These are phyloP conservation scores for Lodderomyces metapsilosis DNA, from an alignment of 1,139 yeast species.

Conservation along the genomic window DNA sequence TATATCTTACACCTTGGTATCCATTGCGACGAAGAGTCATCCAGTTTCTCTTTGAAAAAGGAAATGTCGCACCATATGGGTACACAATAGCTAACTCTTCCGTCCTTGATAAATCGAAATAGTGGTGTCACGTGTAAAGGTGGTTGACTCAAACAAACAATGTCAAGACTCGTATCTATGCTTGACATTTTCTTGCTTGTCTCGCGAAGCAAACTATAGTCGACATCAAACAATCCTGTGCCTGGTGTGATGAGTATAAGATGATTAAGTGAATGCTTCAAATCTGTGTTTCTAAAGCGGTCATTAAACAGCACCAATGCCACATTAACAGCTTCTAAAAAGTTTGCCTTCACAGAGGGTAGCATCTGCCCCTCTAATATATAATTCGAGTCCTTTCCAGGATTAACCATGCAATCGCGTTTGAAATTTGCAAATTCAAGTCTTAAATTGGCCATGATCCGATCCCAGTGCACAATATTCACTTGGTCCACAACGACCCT, in stretches of 20 bases:
- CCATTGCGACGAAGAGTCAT: slow-evolving; percentile 63
- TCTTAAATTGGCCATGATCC: slow-evolving; percentile 84
- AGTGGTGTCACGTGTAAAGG: slow-evolving; percentile 92
- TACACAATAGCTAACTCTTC: slow-evolving; percentile 67
- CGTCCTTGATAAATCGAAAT: slow-evolving; percentile 60
- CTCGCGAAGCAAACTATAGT: slow-evolving; percentile 68
- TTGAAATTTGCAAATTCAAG: slow-evolving; percentile 83
- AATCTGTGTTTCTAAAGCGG: slow-evolving; percentile 80
- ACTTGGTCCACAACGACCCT: slow-evolving; percentile 96
- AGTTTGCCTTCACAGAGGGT: slow-evolving; percentile 87
- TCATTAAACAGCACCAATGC: slow-evolving; percentile 79
- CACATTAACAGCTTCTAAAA: slow-evolving; percentile 82
- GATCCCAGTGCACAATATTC: slow-evolving; percentile 82
- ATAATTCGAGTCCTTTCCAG: slow-evolving; percentile 34
- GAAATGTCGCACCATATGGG: slow-evolving; percentile 96
- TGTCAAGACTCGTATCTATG: slow-evolving; percentile 82
- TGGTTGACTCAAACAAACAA: slow-evolving; percentile 84
- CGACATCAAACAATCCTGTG: slow-evolving; percentile 90
- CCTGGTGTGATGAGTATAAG: slow-evolving; percentile 88
- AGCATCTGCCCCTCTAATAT: slow-evolving; percentile 58
- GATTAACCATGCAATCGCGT: slow-evolving; percentile 60
- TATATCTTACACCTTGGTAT: slow-evolving; percentile 90
- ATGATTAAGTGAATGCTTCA: slow-evolving; percentile 84
- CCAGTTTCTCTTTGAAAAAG: slow-evolving; percentile 63
- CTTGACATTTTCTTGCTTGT: slow-evolving; percentile 75